These are phyloP conservation scores for Mycena alexandri DNA, from an alignment of 768 basidiomycete species.

Conservation along the genomic window DNA sequence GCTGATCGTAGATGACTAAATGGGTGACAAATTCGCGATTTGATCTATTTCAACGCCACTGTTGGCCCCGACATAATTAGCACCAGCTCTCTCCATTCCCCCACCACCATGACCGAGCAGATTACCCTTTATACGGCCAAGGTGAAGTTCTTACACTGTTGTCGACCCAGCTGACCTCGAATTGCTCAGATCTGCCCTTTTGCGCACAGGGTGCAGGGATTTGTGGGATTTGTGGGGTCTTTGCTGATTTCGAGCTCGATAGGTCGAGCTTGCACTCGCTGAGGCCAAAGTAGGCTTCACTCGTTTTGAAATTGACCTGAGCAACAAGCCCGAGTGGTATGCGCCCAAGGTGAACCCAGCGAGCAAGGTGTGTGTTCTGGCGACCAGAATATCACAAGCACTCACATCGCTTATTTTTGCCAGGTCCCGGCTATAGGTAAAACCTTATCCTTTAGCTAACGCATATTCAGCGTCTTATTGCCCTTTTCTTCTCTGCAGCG, in stretches of 20 bases:
- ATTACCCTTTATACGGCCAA: conserved; percentile 63
- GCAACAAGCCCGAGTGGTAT: conserved; percentile 80
- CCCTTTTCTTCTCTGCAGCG: conserved; percentile 62
- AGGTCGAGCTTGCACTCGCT: conserved; percentile 73
- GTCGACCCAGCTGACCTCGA: conserved; percentile 7
- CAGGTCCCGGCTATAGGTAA: conserved; percentile 23
- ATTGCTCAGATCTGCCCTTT: conserved; percentile 65
- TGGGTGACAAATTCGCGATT: too few relatives aligned
- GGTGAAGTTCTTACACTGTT: conserved; percentile 43
- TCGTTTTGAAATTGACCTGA: conserved; percentile 69
- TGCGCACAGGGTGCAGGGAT: conserved; percentile 64
- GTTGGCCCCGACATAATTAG: too few relatives aligned
- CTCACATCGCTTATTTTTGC: background rate
- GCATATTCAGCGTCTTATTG: too few relatives aligned
- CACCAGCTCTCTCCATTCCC: too few relatives aligned
- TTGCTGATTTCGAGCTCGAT: conserved; percentile 4
- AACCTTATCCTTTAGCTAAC: background rate
- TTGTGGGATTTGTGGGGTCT: background rate
- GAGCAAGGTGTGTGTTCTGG: conserved; percentile 63
- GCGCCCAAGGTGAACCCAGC: conserved; percentile 74
- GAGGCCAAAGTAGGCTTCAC: conserved; percentile 65
- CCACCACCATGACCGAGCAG: conserved; percentile 40
- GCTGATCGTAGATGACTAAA: too few relatives aligned
- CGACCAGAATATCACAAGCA: background rate
- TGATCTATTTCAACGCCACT: too few relatives aligned